Evolutionary conservation across 768 basidiomycete species (phyloP).

Genomic region (Tremella mesenterica): DNA sequence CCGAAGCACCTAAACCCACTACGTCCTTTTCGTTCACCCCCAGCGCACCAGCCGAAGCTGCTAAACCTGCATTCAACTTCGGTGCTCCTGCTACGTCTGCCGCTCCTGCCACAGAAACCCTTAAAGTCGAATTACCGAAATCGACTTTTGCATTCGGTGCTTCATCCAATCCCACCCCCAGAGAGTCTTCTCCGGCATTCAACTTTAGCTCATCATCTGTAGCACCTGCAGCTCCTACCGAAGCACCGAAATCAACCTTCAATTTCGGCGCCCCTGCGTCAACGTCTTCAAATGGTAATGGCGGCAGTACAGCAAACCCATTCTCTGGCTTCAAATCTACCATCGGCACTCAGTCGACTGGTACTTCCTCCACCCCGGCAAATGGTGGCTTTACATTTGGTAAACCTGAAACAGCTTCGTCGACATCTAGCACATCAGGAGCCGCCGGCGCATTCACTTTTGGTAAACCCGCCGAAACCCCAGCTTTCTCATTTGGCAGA

Average conservation of each 20-base stretch:
- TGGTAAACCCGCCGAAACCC: conserved; percentile 3
- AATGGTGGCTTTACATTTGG: conserved; percentile 12
- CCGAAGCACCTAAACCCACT: background rate
- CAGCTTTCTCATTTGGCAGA: conserved; percentile 1
- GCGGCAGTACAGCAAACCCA: background rate
- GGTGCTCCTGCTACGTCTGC: background rate
- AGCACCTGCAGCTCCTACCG: background rate
- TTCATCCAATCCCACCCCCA: background rate
- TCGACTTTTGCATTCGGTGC: background rate
- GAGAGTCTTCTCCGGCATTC: background rate
- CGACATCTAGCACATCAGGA: background rate
- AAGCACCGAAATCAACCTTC: conserved; percentile 10
- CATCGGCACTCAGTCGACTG: background rate
- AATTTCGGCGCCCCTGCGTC: conserved; percentile 8
- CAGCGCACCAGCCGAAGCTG: conserved; percentile 1
- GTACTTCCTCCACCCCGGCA: background rate
- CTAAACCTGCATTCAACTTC: background rate
- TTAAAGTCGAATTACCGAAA: background rate
- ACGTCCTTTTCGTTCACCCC: conserved; percentile 1
- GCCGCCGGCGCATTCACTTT: conserved; percentile 1
- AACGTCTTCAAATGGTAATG: background rate
- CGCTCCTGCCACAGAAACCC: background rate
- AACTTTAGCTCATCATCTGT: background rate
- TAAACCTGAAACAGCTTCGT: background rate
- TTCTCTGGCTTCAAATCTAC: background rate